These are phyloP conservation scores for Linnemannia elongata DNA, from an alignment of 192 early-diverging fungal species.

Conservation along the genomic window DNA sequence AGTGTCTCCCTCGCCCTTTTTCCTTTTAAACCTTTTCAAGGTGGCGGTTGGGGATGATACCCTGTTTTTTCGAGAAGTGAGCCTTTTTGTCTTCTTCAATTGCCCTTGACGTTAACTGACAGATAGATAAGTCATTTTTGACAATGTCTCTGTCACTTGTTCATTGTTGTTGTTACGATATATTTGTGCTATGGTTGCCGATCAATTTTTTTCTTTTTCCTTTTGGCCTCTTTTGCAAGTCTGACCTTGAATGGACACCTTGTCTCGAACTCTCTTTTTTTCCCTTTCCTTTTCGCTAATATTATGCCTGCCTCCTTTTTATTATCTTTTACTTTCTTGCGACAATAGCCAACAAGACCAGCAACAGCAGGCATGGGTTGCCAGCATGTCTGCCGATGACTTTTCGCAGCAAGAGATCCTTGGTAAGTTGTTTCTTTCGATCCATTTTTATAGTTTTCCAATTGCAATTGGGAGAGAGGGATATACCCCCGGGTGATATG, in stretches of 20 bases:
- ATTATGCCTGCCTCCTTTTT: not conserved
- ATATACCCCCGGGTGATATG: not conserved
- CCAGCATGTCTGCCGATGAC: conserved; percentile 37
- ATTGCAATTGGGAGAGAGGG: too few species aligned
- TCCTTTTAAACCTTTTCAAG: not conserved
- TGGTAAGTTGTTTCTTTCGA: conserved; percentile 29
- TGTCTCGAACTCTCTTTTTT: conserved; percentile 4
- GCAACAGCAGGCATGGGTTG: conserved; percentile 35
- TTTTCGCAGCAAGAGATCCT: conserved; percentile 37
- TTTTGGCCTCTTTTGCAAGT: conserved; percentile 1
- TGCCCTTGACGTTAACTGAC: not conserved
- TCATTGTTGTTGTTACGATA: not conserved
- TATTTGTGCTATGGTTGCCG: not conserved
- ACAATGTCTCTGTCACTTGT: conserved; percentile 3
- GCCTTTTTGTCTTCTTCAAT: not conserved
- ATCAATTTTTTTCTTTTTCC: conserved; percentile 9
- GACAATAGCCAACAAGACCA: conserved; percentile 12
- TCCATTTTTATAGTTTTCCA: not conserved
- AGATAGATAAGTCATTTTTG: too few species aligned
- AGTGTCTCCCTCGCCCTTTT: too few species aligned
- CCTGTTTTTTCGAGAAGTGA: not conserved
- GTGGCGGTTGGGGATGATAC: not conserved
- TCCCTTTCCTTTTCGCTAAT: not conserved
- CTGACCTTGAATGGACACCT: not conserved
- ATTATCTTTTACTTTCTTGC: not conserved